phyloP scores from a whole-genome alignment of 1,139 yeast genomes.

The Debaryomyces psychrophilus region DNA sequence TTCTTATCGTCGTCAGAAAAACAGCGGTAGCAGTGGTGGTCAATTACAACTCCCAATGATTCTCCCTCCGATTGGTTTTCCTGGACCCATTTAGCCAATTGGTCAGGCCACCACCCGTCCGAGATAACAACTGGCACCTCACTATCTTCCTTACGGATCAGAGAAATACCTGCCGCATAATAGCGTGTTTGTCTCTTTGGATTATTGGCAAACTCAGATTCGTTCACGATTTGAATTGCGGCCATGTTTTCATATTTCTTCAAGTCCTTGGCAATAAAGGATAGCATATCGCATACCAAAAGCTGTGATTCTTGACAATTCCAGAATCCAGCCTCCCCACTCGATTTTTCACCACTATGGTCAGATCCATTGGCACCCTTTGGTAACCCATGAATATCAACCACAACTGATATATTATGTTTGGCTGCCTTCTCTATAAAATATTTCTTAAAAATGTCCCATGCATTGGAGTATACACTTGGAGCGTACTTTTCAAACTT shows the following conservation, averaged over 20 bases:
- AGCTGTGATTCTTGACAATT: conserved; percentile 44
- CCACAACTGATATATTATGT: conserved; percentile 68
- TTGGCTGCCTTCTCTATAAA: conserved; percentile 58
- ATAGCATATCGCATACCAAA: conserved; percentile 53
- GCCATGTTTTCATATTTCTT: conserved; percentile 63
- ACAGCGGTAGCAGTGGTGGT: conserved; percentile 85
- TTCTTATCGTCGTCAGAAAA: conserved; percentile 74
- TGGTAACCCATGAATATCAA: conserved; percentile 89
- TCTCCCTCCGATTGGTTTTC: conserved; percentile 39
- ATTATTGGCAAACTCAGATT: conserved; percentile 64
- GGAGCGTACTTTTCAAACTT: conserved; percentile 55
- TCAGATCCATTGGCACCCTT: conserved; percentile 87
- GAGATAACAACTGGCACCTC: conserved; percentile 76
- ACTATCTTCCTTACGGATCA: conserved; percentile 58
- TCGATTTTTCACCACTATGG: conserved; percentile 73
- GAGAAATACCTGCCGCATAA: conserved; percentile 67
- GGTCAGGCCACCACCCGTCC: conserved; percentile 92
- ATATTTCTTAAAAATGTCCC: conserved; percentile 58
- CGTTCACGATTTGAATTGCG: conserved; percentile 86
- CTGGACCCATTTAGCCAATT: conserved; percentile 73
- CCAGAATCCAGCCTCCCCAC: conserved; percentile 68
- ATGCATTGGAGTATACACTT: conserved; percentile 67
- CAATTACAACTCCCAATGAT: conserved; percentile 68
- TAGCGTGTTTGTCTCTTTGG: conserved; percentile 58
- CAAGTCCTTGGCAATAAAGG: conserved; percentile 66